Conservation (phyloP, 2,329 filamentous ascomycete species). For the Pyricularia sp. region DNA sequence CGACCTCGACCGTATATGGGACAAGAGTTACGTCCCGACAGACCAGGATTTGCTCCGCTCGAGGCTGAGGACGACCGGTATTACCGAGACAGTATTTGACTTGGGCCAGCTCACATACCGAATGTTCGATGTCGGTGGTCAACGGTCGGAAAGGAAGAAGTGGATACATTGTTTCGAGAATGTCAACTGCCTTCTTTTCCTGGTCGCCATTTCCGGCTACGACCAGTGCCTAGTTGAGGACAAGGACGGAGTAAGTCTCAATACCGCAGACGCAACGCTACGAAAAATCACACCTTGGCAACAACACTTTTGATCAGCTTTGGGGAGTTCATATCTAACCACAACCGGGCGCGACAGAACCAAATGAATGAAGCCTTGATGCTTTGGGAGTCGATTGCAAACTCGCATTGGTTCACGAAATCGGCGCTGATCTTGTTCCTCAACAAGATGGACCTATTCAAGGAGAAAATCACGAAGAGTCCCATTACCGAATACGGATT, state of each 20-base stretch:
- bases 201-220: constrained; percentile 92
- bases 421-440: constrained; percentile 77
- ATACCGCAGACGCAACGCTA: not conserved
- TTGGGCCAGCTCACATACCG: constrained; percentile 86
- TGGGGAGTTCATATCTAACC: not conserved
- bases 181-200: constrained; percentile 83
- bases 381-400: constrained; percentile 79
- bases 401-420: constrained; percentile 78
- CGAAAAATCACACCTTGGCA: not conserved
- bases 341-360: constrained; percentile 43
- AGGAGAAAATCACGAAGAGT: constrained; percentile 61
- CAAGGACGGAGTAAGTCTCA: constrained; percentile 73
- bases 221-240: constrained; percentile 95
- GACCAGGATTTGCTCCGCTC: constrained; percentile 93
- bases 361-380: constrained; percentile 88
- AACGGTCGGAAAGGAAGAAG: constrained; percentile 90
- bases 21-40: constrained; percentile 72
- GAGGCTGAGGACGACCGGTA: constrained; percentile 83
- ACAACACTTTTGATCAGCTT: not conserved
- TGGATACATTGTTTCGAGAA: constrained; percentile 98
- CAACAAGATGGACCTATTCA: constrained; percentile 84
- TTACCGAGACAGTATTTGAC: constrained; percentile 91
- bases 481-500: constrained; percentile 67
- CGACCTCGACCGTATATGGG: constrained; percentile 67
- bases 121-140: constrained; percentile 93